Evolutionary conservation across 768 basidiomycete genomes (phyloP).

Genomic region (Leccinum rimulosum): DNA sequence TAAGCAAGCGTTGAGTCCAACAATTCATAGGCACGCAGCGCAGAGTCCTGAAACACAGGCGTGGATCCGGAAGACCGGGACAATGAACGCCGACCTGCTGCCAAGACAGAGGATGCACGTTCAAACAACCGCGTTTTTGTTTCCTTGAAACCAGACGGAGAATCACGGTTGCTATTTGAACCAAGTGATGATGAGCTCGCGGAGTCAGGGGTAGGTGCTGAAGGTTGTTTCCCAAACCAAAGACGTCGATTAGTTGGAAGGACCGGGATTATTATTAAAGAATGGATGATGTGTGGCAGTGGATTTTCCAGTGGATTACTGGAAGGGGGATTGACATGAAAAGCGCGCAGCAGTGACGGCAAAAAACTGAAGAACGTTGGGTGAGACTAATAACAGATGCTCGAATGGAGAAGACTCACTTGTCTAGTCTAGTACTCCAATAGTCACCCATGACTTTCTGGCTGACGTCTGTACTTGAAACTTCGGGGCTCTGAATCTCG

Average conservation of each 20-base stretch:
- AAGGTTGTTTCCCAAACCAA: slow-evolving; percentile 58
- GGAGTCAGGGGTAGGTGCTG: slow-evolving; percentile 35
- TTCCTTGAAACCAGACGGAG: slow-evolving; percentile 18
- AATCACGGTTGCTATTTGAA: slow-evolving; percentile 12
- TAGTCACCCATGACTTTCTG: slow-evolving; percentile 65
- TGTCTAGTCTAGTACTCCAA: slow-evolving; percentile 72
- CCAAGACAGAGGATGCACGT: slow-evolving; percentile 26
- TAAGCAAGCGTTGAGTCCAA: slow-evolving; percentile 56
- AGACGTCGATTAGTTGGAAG: slow-evolving; percentile 48
- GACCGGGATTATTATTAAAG: slow-evolving; percentile 77
- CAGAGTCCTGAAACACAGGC: slow-evolving; percentile 41
- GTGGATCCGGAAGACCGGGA: slow-evolving; percentile 50
- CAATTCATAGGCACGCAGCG: slow-evolving; percentile 65
- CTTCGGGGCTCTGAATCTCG: slow-evolving; percentile 39
- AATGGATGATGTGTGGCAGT: slow-evolving; percentile 78
- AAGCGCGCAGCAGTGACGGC: slow-evolving; percentile 65
- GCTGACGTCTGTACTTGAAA: slow-evolving; percentile 16
- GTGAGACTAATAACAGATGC: neutral
- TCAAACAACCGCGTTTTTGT: slow-evolving; percentile 24
- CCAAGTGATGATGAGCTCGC: slow-evolving; percentile 32
- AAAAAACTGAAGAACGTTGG: slow-evolving; percentile 45
- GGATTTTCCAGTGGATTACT: slow-evolving; percentile 68
- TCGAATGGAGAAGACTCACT: slow-evolving; percentile 41
- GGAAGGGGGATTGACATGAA: slow-evolving; percentile 61
- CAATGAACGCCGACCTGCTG: slow-evolving; percentile 30